These are phyloP conservation scores for Epichloe brachyelytri DNA, from an alignment of 2,329 filamentous ascomycete species.

Conservation along the genomic window DNA sequence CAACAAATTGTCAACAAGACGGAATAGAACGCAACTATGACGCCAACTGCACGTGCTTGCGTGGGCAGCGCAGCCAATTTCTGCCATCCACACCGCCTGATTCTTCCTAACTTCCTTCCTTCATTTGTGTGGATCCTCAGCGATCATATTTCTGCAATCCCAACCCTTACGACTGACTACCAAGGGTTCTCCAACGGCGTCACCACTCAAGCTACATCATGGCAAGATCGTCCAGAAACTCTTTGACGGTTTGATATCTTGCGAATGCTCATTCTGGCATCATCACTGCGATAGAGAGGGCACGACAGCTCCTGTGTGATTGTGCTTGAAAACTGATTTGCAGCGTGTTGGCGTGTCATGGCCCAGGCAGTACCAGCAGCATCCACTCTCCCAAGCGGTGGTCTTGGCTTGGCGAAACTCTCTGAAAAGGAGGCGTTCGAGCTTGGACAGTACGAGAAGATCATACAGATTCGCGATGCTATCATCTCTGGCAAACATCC, in stretches of 20 bases:
- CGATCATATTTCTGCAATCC: background rate
- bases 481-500: conserved; percentile 67
- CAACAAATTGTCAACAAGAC: background rate
- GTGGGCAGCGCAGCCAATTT: background rate
- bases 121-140: too few relatives aligned
- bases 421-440: conserved; percentile 41
- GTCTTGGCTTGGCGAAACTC: conserved; percentile 7
- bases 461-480: conserved; percentile 67
- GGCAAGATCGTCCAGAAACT: background rate
- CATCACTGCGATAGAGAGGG: background rate
- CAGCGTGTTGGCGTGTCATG: background rate
- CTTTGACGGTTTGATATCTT: background rate
- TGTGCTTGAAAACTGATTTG: background rate
- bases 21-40: background rate
- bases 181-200: background rate
- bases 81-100: conserved; percentile 21
- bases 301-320: background rate
- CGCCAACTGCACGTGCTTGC: background rate
- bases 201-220: background rate
- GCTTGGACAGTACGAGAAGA: conserved; percentile 61
- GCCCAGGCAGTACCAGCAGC: conserved; percentile 2
- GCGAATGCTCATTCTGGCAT: background rate
- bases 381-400: background rate
- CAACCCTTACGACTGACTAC: background rate
- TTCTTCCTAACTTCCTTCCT: conserved; percentile 5